These are phyloP conservation scores for Podospora pseudocomata DNA, from an alignment of 495 filamentous ascomycete genomes.

Conservation along the genomic window DNA sequence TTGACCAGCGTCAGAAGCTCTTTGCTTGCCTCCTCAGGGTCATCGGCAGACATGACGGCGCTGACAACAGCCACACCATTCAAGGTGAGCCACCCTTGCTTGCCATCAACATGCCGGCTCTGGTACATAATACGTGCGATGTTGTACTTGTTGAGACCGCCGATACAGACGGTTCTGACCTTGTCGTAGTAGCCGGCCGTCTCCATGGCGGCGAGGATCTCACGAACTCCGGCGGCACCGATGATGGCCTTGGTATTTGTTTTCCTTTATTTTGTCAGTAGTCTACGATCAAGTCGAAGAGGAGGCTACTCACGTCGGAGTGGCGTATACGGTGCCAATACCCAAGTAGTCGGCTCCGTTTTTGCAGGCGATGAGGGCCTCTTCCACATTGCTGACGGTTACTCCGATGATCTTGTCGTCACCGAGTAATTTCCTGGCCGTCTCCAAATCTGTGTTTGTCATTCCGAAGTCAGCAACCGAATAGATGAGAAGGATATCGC, in stretches of 20 bases:
- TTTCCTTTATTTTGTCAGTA: constrained; percentile 42
- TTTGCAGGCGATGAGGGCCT: constrained; percentile 62
- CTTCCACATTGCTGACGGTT: constrained; percentile 62
- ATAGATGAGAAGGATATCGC: background rate
- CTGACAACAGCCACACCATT: constrained; percentile 87
- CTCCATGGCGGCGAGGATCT: constrained; percentile 61
- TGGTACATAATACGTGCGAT: constrained; percentile 69
- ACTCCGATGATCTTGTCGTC: constrained; percentile 64
- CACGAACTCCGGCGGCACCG: constrained; percentile 70
- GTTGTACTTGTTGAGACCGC: constrained; percentile 80
- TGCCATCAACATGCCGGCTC: constrained; percentile 46
- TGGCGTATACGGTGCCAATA: constrained; percentile 82
- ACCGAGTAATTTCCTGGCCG: constrained; percentile 70
- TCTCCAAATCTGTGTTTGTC: constrained; percentile 33
- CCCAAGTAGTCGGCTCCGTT: constrained; percentile 84
- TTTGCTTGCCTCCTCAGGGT: constrained; percentile 58
- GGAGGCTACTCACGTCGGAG: constrained; percentile 58
- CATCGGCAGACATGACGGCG: constrained; percentile 71
- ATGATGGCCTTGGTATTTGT: constrained; percentile 78
- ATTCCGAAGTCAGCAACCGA: background rate
- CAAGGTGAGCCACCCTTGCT: constrained; percentile 32
- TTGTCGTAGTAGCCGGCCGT: constrained; percentile 31
- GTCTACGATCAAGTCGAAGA: background rate
- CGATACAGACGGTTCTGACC: constrained; percentile 67
- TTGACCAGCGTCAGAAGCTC: constrained; percentile 50